Evolutionary conservation across 2,329 filamentous ascomycete genomes (phyloP).

Genomic region (Xylariaceae sp.): DNA sequence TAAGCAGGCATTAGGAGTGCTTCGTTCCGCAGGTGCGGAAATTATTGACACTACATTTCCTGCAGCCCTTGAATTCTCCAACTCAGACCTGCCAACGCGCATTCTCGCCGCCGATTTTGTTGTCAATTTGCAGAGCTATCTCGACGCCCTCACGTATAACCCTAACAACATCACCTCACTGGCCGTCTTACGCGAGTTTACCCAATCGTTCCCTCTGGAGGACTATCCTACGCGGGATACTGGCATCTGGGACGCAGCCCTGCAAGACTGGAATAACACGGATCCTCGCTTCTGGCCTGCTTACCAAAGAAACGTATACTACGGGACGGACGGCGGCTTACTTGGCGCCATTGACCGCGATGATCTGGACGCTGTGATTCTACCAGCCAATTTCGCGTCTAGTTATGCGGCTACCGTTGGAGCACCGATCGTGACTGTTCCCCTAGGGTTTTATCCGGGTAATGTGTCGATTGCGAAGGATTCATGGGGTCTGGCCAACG

Average conservation of each 20-base stretch:
- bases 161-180: not conserved
- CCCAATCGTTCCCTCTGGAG: not conserved
- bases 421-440: slow-evolving; percentile 64
- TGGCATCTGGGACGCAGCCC: too few species aligned
- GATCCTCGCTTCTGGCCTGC: too few species aligned
- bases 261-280: too few species aligned
- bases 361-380: slow-evolving; percentile 62
- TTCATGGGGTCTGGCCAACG: slow-evolving; percentile 51
- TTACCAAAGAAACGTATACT: slow-evolving; percentile 43
- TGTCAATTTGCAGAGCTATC: not conserved
- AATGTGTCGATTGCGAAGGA: slow-evolving; percentile 51
- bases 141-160: not conserved
- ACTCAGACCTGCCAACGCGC: too few species aligned
- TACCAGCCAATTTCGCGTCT: slow-evolving; percentile 56
- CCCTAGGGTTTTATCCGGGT: slow-evolving; percentile 54
- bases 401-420: slow-evolving; percentile 59
- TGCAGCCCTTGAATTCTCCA: too few species aligned
- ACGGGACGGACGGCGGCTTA: slow-evolving; percentile 62
- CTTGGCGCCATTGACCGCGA: slow-evolving; percentile 60
- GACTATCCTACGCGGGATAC: not conserved
- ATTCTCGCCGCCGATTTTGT: not conserved
- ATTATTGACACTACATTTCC: not conserved
- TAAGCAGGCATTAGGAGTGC: not conserved
- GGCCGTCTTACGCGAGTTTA: not conserved
- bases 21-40: not conserved